phyloP scores from a whole-genome alignment of 83 land plant genomes.

The Thuja plicata region DNA sequence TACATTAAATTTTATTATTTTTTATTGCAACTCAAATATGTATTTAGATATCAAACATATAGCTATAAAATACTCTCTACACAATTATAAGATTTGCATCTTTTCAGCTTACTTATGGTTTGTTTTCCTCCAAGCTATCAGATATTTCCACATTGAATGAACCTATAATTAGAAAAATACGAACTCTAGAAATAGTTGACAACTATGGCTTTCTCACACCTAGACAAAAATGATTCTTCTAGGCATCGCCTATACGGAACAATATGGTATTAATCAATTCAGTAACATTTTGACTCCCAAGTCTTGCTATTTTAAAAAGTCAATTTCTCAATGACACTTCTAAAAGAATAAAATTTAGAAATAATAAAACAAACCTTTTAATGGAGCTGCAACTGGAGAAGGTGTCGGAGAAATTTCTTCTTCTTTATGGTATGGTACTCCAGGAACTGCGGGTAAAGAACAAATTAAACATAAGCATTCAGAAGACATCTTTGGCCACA shows the following conservation, averaged over 20 bases:
- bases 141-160: background rate
- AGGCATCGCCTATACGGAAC: background rate
- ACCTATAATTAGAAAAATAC: background rate
- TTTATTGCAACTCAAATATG: background rate
- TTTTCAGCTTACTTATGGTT: background rate
- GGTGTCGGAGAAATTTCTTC: slow-evolving; percentile 8
- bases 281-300: background rate
- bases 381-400: slow-evolving; percentile 37
- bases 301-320: background rate
- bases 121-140: background rate
- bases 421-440: slow-evolving; percentile 41
- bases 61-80: background rate
- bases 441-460: slow-evolving; percentile 48
- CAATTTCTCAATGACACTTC: background rate
- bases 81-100: background rate
- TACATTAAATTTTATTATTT: background rate
- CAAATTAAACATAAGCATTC: background rate
- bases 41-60: background rate
- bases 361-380: background rate
- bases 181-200: background rate
- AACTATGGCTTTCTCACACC: background rate
- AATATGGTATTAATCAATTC: background rate
- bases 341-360: background rate
- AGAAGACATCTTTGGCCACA: background rate
- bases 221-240: background rate